Evolutionary conservation across 495 filamentous ascomycete genomes (phyloP).

Genomic region (Neurospora cerealis): DNA sequence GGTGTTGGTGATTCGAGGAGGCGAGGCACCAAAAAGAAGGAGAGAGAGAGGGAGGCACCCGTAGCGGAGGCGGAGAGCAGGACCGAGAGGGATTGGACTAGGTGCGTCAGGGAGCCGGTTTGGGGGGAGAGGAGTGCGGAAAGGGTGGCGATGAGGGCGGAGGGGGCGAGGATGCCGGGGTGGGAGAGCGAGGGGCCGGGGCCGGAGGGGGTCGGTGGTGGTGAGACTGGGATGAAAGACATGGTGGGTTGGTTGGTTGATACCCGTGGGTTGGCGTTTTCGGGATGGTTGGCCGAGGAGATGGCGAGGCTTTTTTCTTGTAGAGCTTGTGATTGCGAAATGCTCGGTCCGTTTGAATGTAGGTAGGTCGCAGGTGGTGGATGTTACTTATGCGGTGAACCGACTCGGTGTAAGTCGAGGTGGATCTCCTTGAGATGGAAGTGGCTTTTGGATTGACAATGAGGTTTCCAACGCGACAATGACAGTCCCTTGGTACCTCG

Average conservation of each 20-base stretch:
- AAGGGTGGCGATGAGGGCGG: neutral
- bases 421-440: neutral
- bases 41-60: conserved; percentile 34
- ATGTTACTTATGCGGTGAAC: neutral
- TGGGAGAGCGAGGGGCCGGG: neutral
- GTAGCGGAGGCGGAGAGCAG: conserved; percentile 31
- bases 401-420: neutral
- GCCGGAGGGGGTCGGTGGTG: neutral
- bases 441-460: neutral
- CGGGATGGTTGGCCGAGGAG: neutral
- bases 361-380: neutral
- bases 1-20: conserved; percentile 42
- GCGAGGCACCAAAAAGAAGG: conserved; percentile 35
- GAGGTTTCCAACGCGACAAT: neutral
- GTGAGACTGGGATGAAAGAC: neutral
- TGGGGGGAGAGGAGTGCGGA: conserved; percentile 3
- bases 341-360: neutral
- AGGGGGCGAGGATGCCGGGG: neutral
- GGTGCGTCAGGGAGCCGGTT: conserved; percentile 19
- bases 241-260: neutral
- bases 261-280: neutral
- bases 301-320: neutral
- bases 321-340: neutral
- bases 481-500: neutral
- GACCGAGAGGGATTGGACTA: conserved; percentile 38